Evolutionary conservation across 2,329 filamentous ascomycete species (phyloP).

Genomic region (Fusarium nodosum): DNA sequence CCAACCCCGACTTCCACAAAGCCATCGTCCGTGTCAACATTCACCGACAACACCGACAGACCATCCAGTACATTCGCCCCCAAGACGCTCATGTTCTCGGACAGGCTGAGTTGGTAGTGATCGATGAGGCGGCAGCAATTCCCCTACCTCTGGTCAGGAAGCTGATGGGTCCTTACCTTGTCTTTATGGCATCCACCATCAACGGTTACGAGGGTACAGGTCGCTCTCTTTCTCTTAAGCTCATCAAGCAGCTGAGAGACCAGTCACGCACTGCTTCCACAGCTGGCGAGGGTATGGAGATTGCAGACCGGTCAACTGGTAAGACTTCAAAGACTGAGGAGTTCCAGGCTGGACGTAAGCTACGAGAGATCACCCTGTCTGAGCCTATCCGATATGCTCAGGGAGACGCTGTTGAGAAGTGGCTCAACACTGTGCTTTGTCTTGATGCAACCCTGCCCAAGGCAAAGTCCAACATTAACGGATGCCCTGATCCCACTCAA

Average conservation of each 20-base stretch:
- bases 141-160: conserved; percentile 92
- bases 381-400: conserved; percentile 96
- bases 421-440: conserved; percentile 94
- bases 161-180: conserved; percentile 94
- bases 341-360: conserved; percentile 76
- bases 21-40: conserved; percentile 97
- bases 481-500: conserved; percentile 89
- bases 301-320: conserved; percentile 84
- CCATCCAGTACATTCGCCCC: conserved; percentile 97
- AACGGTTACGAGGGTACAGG: conserved; percentile 99
- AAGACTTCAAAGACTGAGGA: conserved; percentile 75
- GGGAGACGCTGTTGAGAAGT: conserved; percentile 92
- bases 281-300: conserved; percentile 70
- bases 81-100: conserved; percentile 96
- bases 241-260: conserved; percentile 96
- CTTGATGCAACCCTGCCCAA: conserved; percentile 91
- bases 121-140: conserved; percentile 97
- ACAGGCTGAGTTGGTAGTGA: conserved; percentile 94
- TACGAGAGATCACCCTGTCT: conserved; percentile 91
- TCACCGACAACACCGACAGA: conserved; percentile 93
- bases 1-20: conserved; percentile 99
- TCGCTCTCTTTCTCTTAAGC: conserved; percentile 91
- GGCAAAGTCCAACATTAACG: conserved; percentile 77
- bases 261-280: conserved; percentile 80
- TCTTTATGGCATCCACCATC: conserved; percentile 99